Evolutionary conservation across 2,329 filamentous ascomycete genomes (phyloP).

Genomic region (Cytospora piceae): DNA sequence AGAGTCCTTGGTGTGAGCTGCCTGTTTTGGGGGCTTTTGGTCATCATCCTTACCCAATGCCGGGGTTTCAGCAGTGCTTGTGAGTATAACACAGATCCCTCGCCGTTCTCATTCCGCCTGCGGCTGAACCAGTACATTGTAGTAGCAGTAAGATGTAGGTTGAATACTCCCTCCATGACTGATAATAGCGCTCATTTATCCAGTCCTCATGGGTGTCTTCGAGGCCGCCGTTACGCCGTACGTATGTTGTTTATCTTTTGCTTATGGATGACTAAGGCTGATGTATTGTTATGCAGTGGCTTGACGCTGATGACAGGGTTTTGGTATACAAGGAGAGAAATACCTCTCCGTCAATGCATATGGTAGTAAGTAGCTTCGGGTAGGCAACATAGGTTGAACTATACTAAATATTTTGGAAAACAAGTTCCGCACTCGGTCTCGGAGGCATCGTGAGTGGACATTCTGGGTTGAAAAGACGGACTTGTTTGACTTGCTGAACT

Average conservation of each 20-base stretch:
- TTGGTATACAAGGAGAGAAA: slow-evolving; percentile 42
- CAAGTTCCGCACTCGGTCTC: slow-evolving; percentile 12
- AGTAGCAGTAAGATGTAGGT: slow-evolving; percentile 14
- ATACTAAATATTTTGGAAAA: slow-evolving; percentile 39
- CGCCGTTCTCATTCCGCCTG: no score
- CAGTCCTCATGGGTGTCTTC: slow-evolving; percentile 40
- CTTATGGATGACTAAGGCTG: neutral
- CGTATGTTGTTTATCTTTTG: neutral
- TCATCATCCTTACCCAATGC: slow-evolving; percentile 41
- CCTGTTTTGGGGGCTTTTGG: slow-evolving; percentile 41
- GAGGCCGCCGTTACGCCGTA: slow-evolving; percentile 40
- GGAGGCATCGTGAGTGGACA: no score
- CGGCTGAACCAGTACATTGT: neutral
- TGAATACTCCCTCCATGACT: neutral
- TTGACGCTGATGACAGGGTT: slow-evolving; percentile 42
- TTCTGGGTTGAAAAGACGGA: no score
- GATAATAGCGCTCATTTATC: neutral
- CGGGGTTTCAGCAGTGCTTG: slow-evolving; percentile 31
- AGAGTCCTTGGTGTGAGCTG: slow-evolving; percentile 40
- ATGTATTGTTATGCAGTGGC: slow-evolving; percentile 25
- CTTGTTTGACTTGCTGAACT: no score
- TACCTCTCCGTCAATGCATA: slow-evolving; percentile 42
- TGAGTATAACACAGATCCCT: neutral
- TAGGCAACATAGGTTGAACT: no score
- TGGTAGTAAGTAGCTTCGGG: slow-evolving; percentile 35